Conservation (phyloP, 1,284 basidiomycete genomes). For the Pterula multifida region DNA sequence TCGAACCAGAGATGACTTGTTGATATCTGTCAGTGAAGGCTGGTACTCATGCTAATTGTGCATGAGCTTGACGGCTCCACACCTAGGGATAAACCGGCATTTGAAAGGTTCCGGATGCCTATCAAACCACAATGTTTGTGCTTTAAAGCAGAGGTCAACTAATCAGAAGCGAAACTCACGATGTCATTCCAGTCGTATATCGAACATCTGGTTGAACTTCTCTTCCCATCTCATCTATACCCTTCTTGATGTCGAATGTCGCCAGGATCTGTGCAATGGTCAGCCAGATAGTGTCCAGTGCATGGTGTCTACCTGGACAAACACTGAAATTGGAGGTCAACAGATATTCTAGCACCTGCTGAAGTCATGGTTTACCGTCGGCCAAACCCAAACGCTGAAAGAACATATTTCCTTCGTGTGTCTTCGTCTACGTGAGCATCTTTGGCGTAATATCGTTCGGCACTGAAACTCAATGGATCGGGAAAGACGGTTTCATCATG, state of each 20-base stretch:
- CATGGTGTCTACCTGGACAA: not conserved
- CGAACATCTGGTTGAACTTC: not conserved
- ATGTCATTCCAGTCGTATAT: not conserved
- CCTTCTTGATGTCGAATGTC: not conserved
- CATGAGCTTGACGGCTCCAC: too few species aligned
- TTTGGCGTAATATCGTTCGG: slow-evolving; percentile 5
- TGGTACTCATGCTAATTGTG: too few species aligned
- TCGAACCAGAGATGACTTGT: too few species aligned
- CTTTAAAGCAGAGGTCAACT: not conserved
- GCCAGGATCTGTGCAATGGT: not conserved
- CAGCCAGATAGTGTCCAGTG: not conserved
- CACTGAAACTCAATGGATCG: slow-evolving; percentile 9
- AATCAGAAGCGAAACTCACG: not conserved
- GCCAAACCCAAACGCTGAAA: not conserved
- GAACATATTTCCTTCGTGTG: not conserved
- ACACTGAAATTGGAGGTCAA: not conserved
- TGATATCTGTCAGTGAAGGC: too few species aligned
- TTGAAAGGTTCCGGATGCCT: not conserved
- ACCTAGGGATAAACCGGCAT: not conserved
- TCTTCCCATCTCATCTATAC: not conserved
- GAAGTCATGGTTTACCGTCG: not conserved
- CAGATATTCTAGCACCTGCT: not conserved
- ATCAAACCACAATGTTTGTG: not conserved
- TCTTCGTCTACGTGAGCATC: not conserved
- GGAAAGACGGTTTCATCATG: slow-evolving; percentile 9